A percentile compares a stretch with the other conserved stretches of the same genome.
Conservation (phyloP, 805 yeast species). For the Starmerella cellae region DNA sequence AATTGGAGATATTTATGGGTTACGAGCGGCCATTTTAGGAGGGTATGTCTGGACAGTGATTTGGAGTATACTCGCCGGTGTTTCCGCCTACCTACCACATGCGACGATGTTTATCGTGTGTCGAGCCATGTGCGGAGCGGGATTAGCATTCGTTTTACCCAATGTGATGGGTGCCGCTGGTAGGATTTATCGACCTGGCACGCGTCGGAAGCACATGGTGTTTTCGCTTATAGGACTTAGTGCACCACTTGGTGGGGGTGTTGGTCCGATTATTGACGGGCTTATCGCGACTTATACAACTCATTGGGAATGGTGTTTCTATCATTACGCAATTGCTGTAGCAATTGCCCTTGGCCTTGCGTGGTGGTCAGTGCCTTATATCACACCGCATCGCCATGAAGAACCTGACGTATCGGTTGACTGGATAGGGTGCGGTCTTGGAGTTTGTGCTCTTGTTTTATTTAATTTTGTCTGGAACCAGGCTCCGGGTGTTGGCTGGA, state of each 20-base stretch:
- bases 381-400: conserved; percentile 11
- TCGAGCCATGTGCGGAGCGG: conserved; percentile 54
- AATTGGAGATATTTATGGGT: conserved; percentile 60
- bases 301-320: conserved; percentile 29
- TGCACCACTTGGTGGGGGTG: conserved; percentile 49
- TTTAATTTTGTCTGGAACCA: conserved; percentile 64
- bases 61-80: conserved; percentile 50
- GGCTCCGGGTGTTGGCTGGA: conserved; percentile 64
- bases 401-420: conserved; percentile 33
- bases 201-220: conserved; percentile 37
- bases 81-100: conserved; percentile 35
- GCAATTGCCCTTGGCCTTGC: conserved; percentile 8
- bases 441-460: conserved; percentile 48
- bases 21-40: conserved; percentile 37
- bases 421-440: conserved; percentile 41
- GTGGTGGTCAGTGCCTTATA: conserved; percentile 16
- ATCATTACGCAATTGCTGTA: conserved; percentile 32
- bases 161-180: conserved; percentile 48
- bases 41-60: conserved; percentile 45
- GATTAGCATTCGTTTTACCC: conserved; percentile 47
- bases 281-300: conserved; percentile 16
- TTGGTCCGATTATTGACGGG: conserved; percentile 38
- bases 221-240: conserved; percentile 47
- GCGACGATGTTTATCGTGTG: conserved; percentile 28
- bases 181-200: conserved; percentile 20